Base-by-base conservation (phyloP, 179 eudicot species). In the Vitellaria paradoxa region DNA sequence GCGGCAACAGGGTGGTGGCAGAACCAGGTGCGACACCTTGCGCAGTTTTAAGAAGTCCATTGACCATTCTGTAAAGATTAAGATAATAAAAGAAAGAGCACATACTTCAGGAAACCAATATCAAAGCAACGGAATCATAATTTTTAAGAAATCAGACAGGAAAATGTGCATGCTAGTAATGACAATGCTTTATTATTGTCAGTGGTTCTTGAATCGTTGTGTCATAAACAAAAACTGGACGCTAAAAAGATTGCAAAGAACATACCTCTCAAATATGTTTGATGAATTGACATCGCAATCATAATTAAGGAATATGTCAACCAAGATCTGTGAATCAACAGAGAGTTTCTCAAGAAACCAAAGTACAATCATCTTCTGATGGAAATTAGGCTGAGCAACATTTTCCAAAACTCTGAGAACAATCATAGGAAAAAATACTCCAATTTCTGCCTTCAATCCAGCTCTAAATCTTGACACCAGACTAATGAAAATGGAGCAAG, bases 261-360 rank as follows among this genome's bases (percentile, higher is more conserved):
- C 80, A 79, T 90, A 93, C 99, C 99, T 94, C 84, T 93, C 99
- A 83, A 96, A 96, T 85, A 96, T 92, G 87, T 96, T 96, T 23
- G 99, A 92, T 23, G 98, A 92, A 83, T 92, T 96, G 82, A 96
- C 98, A 86, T 96, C 99, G 87, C 99, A 96, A 68, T 96, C 99
- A 78, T 96, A 96, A 84, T 96, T 96, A 62, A 93, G 84, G 83
- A 96, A 96, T 85, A 96, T 93, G 85, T 96, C 99, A 61, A 96
- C 98, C 91, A 93, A 80, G 68, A 96, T 93, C 84, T 96, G 99
- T 61, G 99, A 91, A 91, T 94, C 98, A 68, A 89, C 84, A 68
- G 92, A 96, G 62, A 96, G 93, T 87, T 84, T 96, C 84, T 96
- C 98, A 76, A 96, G 92, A 87, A 96, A 96, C 59, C 87, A 86